Conservation (phyloP, 177 flowering plant genomes). For the Telopea speciosissima region DNA sequence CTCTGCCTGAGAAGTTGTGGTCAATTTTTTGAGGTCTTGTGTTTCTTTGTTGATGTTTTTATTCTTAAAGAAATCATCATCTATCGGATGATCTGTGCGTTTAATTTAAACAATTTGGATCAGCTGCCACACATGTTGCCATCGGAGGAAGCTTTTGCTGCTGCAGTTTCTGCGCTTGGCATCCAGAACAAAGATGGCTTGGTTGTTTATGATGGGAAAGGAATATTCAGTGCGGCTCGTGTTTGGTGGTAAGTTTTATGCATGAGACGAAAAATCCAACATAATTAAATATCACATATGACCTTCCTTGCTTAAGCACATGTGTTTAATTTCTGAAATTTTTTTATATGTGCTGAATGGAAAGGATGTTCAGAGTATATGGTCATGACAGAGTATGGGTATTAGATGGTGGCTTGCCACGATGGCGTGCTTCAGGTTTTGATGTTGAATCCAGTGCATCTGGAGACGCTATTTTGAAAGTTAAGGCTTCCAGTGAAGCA, state of each 20-base stretch:
- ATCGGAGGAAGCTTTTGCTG: conserved; percentile 94
- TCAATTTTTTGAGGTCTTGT: neutral
- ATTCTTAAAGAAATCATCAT: neutral
- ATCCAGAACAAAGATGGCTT: conserved; percentile 83
- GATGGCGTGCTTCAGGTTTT: conserved; percentile 94
- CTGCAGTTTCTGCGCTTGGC: conserved; percentile 94
- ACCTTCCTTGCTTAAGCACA: too few species aligned
- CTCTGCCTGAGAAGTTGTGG: neutral
- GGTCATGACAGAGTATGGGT: conserved; percentile 98
- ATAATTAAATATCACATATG: too few species aligned
- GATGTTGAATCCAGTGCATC: conserved; percentile 99
- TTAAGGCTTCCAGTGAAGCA: conserved; percentile 97
- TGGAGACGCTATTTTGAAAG: conserved; percentile 89
- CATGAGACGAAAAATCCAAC: too few species aligned
- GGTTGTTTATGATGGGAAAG: conserved; percentile 97
- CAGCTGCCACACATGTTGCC: conserved; percentile 99
- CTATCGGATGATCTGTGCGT: neutral
- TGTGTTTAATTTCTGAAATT: too few species aligned
- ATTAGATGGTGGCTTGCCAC: conserved; percentile 93
- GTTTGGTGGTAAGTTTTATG: conserved; percentile 85
- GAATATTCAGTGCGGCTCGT: conserved; percentile 99
- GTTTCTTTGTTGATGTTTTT: neutral
- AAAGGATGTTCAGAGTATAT: conserved; percentile 98
- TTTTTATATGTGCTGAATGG: conserved; percentile 9
- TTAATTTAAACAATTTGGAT: conserved; percentile 9